phyloP scores from a whole-genome alignment of 169 alveolate species.

The Eimeria zaria region DNA sequence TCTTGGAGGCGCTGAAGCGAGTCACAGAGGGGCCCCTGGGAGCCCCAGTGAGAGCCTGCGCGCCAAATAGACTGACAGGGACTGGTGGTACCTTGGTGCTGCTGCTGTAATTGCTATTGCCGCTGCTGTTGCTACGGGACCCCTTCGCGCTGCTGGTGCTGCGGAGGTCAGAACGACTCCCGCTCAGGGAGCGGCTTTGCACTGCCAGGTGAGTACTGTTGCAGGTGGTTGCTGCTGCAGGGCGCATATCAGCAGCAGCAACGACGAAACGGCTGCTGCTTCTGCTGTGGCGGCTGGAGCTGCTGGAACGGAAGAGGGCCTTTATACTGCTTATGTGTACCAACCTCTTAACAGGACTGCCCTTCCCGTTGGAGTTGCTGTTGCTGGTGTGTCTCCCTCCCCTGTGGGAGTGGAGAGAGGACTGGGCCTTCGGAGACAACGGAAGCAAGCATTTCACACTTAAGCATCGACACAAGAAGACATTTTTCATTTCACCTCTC shows the following conservation, averaged over 20 bases:
- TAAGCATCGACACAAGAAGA: background rate
- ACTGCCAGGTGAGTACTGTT: background rate
- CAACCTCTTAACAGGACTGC: constrained; percentile 41
- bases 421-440: background rate
- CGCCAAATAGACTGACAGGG: constrained; percentile 41
- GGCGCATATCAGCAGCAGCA: background rate
- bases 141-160: constrained; percentile 14
- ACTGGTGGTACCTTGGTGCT: constrained; percentile 55
- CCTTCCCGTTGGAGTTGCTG: constrained; percentile 24
- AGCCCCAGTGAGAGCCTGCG: background rate
- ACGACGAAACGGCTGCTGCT: background rate
- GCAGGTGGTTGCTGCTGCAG: constrained; percentile 48
- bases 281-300: background rate
- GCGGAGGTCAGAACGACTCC: constrained; percentile 23
- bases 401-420: background rate
- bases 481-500: background rate
- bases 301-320: constrained; percentile 41
- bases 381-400: background rate
- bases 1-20: constrained; percentile 44
- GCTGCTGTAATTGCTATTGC: constrained; percentile 35
- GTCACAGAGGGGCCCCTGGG: constrained; percentile 64
- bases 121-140: background rate
- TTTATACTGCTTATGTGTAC: constrained; percentile 53
- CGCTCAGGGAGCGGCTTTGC: constrained; percentile 8
- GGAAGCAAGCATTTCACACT: background rate